These are phyloP conservation scores for Trichothecium roseum DNA, from an alignment of 2,329 filamentous ascomycete genomes.

Conservation along the genomic window DNA sequence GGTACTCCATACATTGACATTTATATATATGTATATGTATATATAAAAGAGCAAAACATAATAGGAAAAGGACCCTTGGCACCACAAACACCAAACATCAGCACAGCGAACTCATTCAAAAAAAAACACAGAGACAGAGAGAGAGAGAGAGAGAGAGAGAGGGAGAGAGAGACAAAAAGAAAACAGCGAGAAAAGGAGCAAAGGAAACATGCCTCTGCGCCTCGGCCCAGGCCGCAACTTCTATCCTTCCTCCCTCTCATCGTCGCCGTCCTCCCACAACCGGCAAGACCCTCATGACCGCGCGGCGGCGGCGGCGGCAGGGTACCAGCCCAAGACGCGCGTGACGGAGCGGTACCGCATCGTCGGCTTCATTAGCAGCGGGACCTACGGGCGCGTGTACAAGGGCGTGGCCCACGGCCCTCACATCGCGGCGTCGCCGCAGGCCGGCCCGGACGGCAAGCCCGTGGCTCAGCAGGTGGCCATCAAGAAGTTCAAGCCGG, in stretches of 20 bases:
- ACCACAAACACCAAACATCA: too few species aligned
- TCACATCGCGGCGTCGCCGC: constrained; percentile 1
- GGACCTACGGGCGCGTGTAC: constrained; percentile 96
- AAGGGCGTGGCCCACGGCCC: constrained; percentile 64
- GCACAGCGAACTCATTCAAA: too few species aligned
- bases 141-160: too few species aligned
- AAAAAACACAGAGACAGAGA: too few species aligned
- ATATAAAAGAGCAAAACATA: too few species aligned
- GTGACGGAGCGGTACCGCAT: constrained; percentile 93
- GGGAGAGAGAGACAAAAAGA: too few species aligned
- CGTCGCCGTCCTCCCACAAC: constrained; percentile 22
- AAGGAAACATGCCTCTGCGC: constrained; percentile 20
- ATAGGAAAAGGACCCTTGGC: too few species aligned
- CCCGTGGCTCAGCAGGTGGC: constrained; percentile 68
- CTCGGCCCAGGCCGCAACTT: constrained; percentile 18
- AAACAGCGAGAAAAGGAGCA: too few species aligned
- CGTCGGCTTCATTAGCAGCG: constrained; percentile 94
- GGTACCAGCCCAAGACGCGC: constrained; percentile 68
- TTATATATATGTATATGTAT: too few species aligned
- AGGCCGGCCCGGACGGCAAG: constrained; percentile 6
- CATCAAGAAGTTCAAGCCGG: constrained; percentile 99
- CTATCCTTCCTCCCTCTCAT: constrained; percentile 11
- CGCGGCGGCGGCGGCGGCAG: constrained; percentile 20
- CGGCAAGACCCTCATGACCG: constrained; percentile 39
- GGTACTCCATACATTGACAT: too few species aligned